phyloP scores from a whole-genome alignment of 1,284 basidiomycete genomes.

The Fomitopsis pinicola region DNA sequence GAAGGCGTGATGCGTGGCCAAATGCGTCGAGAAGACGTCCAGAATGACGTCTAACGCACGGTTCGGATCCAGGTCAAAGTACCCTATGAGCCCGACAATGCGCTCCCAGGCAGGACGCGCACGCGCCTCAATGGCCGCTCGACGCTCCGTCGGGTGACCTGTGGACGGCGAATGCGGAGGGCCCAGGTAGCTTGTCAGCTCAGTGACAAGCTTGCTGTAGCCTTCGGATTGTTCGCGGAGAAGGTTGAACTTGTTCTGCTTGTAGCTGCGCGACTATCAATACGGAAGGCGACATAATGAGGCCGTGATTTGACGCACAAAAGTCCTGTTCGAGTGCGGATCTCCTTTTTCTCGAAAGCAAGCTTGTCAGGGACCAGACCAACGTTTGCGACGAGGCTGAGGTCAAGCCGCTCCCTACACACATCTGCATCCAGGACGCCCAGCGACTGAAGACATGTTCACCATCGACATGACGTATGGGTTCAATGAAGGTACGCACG shows the following conservation, averaged over 20 bases:
- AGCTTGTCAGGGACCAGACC: slow-evolving; percentile 62
- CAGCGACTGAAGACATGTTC: slow-evolving; percentile 36
- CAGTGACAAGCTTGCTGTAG: slow-evolving; percentile 87
- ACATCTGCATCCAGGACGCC: slow-evolving; percentile 52
- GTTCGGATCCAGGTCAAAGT: slow-evolving; percentile 95
- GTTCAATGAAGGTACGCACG: slow-evolving; percentile 39
- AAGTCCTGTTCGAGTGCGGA: slow-evolving; percentile 70
- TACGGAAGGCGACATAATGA: background rate
- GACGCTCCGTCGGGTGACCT: slow-evolving; percentile 57
- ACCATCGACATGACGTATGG: background rate
- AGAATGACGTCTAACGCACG: slow-evolving; percentile 92
- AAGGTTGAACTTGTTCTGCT: slow-evolving; percentile 98
- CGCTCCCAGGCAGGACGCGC: slow-evolving; percentile 81
- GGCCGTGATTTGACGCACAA: slow-evolving; percentile 53
- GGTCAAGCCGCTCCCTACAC: slow-evolving; percentile 72
- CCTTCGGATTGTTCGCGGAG: slow-evolving; percentile 97
- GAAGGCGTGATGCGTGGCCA: slow-evolving; percentile 86
- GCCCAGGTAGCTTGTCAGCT: slow-evolving; percentile 78
- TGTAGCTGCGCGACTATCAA: slow-evolving; percentile 59
- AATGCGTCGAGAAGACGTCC: slow-evolving; percentile 83
- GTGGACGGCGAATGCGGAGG: slow-evolving; percentile 62
- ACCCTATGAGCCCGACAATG: slow-evolving; percentile 86
- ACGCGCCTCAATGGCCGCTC: slow-evolving; percentile 53
- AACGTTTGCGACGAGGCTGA: slow-evolving; percentile 51
- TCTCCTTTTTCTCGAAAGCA: slow-evolving; percentile 68